Conservation (phyloP, 257 asterid genomes). For the Nicotiana undulata region DNA sequence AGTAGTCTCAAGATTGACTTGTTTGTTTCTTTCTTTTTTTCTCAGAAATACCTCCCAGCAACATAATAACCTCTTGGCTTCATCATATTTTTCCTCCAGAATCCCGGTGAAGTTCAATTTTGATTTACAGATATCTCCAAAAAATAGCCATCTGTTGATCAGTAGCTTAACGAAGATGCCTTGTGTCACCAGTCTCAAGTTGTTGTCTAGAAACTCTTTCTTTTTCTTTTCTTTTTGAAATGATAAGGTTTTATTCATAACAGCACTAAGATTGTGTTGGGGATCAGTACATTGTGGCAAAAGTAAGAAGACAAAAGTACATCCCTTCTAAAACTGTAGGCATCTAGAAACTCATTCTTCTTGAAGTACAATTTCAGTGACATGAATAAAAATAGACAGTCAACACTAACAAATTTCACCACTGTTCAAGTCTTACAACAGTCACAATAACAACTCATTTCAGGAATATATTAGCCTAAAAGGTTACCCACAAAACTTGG, state of each 20-base stretch:
- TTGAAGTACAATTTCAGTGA: background rate
- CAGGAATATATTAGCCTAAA: background rate
- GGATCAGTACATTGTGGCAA: background rate
- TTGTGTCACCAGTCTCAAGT: background rate
- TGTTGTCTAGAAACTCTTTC: background rate
- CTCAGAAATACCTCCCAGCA: background rate
- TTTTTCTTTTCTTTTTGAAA: background rate
- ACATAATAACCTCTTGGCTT: background rate
- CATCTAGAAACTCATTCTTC: background rate
- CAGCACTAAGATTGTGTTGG: background rate
- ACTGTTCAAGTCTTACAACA: background rate
- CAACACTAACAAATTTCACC: background rate
- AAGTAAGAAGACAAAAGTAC: background rate
- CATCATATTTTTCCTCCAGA: background rate
- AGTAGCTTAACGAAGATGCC: constrained; percentile 3
- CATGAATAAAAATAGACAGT: background rate
- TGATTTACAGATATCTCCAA: background rate
- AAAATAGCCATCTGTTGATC: background rate
- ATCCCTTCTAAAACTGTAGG: background rate
- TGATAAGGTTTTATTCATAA: background rate
- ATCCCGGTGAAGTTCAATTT: background rate
- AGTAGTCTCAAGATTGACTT: background rate
- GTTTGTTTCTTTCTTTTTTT: background rate
- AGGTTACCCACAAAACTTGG: background rate
- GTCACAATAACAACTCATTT: background rate